Base-by-base conservation (phyloP, 176 grass and related monocot species). In the Canna indica region DNA sequence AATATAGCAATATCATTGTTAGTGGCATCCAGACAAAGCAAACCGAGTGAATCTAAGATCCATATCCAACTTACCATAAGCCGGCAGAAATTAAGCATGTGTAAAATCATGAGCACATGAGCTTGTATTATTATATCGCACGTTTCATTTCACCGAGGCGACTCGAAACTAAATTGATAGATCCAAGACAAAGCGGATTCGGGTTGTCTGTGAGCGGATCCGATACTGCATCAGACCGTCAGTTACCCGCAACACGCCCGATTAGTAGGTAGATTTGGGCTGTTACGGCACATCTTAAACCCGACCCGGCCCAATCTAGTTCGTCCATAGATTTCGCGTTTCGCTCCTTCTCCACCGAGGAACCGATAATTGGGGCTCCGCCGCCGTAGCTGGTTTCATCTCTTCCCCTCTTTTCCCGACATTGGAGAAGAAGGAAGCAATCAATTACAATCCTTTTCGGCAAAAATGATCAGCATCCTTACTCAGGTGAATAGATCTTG, bases 381-480 rank as follows among this genome's bases (percentile, higher is more conserved):
- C 63, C 35, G 63, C 34, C 59, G 59, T 12, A 15, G 50, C 20
- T n/a, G 26, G 7, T 59, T 3, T 3, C 57, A 26, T 2, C 57
- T 7, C 26, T 11, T 41, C 7, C n/a, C 20, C 2, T 1, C 35
- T 8, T 6, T 24, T 36, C 16, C 18, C 7, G 7, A 1, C 10
- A 2, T 29, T 22, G 7, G 20, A 36, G 17, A 22, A 6, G 18
- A 39, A 13, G 27, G 57, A 60, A 16, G 11, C 20, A 29, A 60
- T 30, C 57, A 13, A 18, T 66, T 24, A 12, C 1, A 13, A 38
- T 24, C 22, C 18, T 4, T n/a, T 0, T 10, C 34, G 35, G 63
- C 63, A 2, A 66, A 7, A 6, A 83, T 78, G 81, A 83, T 83
- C 47, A 78, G 75, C 27, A 83, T 83, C 59, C 69, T 83, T 39